Evolutionary conservation across 1,139 yeast species (phyloP).

Genomic region (Taphrina betulina): DNA sequence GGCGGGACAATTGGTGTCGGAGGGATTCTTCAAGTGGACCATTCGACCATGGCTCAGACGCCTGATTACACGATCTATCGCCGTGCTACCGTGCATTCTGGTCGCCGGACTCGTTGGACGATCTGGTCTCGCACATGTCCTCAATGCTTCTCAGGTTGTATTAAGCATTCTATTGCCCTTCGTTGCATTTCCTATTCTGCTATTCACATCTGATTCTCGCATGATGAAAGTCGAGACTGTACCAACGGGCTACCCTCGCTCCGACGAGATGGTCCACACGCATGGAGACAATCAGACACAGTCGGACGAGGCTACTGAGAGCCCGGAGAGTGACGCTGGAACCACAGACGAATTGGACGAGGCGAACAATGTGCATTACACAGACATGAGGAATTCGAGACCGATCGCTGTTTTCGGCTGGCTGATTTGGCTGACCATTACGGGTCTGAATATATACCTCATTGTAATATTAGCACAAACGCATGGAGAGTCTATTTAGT

Average conservation of each 20-base stretch:
- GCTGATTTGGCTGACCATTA: slow-evolving; percentile 67
- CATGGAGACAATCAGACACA: neutral
- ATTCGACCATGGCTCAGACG: slow-evolving; percentile 85
- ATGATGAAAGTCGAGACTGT: slow-evolving; percentile 66
- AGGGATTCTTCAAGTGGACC: slow-evolving; percentile 85
- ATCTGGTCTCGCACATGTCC: slow-evolving; percentile 74
- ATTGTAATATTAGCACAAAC: slow-evolving; percentile 47
- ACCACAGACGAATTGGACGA: neutral
- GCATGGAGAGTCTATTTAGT: neutral
- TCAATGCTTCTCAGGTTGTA: slow-evolving; percentile 86
- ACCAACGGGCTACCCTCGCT: slow-evolving; percentile 5
- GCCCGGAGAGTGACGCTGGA: neutral
- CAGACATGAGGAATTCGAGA: slow-evolving; percentile 68
- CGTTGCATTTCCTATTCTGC: slow-evolving; percentile 84
- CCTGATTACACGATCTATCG: slow-evolving; percentile 75
- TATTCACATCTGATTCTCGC: slow-evolving; percentile 70
- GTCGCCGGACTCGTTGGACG: slow-evolving; percentile 79
- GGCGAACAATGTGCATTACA: slow-evolving; percentile 37
- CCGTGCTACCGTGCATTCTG: slow-evolving; percentile 82
- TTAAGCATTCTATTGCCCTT: slow-evolving; percentile 80
- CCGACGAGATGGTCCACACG: neutral
- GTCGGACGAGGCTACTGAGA: neutral
- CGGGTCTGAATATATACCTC: slow-evolving; percentile 71
- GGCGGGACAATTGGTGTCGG: slow-evolving; percentile 95
- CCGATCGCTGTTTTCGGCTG: slow-evolving; percentile 57